Percentiles rank a stretch among this genome's conserved stretches.
phyloP scores from a whole-genome alignment of 1,284 basidiomycete genomes.

The Cutaneotrichosporon cavernicola region DNA sequence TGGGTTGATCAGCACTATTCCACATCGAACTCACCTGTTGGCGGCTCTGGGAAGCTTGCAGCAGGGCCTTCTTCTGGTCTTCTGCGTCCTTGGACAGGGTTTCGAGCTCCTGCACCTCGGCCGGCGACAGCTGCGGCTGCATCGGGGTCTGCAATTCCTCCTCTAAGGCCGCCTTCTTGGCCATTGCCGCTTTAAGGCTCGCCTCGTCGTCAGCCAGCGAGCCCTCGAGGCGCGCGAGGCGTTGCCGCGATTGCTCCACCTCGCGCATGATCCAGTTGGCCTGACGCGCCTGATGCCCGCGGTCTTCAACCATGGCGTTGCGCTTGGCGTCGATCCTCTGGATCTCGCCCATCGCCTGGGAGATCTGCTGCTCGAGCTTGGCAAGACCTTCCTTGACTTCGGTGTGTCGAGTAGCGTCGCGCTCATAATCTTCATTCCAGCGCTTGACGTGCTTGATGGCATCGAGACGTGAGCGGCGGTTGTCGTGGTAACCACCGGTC shows the following conservation, averaged over 20 bases:
- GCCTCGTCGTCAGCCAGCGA: slow-evolving; percentile 70
- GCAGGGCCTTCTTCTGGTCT: slow-evolving; percentile 65
- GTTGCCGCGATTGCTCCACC: slow-evolving; percentile 66
- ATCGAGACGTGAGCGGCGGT: slow-evolving; percentile 84
- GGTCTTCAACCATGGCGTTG: slow-evolving; percentile 66
- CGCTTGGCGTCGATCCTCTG: slow-evolving; percentile 70
- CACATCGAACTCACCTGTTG: slow-evolving; percentile 63
- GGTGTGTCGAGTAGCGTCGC: slow-evolving; percentile 63
- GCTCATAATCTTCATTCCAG: slow-evolving; percentile 72
- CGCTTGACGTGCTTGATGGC: slow-evolving; percentile 73
- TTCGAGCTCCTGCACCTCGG: slow-evolving; percentile 71
- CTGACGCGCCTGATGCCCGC: slow-evolving; percentile 68
- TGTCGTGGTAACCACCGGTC: slow-evolving; percentile 94
- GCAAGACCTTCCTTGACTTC: slow-evolving; percentile 72
- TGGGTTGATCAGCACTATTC: slow-evolving; percentile 45
- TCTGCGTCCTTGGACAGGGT: slow-evolving; percentile 75
- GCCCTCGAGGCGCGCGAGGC: slow-evolving; percentile 66
- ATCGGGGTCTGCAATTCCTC: slow-evolving; percentile 76
- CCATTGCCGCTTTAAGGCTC: slow-evolving; percentile 56
- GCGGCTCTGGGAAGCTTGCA: slow-evolving; percentile 68
- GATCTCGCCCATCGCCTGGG: slow-evolving; percentile 69
- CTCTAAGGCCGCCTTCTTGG: slow-evolving; percentile 62
- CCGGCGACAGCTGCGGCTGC: slow-evolving; percentile 66
- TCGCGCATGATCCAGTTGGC: slow-evolving; percentile 65
- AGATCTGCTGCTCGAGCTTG: slow-evolving; percentile 83